Evolutionary conservation across 768 basidiomycete genomes (phyloP).

Genomic region (Boletus rufocinnamomeus): DNA sequence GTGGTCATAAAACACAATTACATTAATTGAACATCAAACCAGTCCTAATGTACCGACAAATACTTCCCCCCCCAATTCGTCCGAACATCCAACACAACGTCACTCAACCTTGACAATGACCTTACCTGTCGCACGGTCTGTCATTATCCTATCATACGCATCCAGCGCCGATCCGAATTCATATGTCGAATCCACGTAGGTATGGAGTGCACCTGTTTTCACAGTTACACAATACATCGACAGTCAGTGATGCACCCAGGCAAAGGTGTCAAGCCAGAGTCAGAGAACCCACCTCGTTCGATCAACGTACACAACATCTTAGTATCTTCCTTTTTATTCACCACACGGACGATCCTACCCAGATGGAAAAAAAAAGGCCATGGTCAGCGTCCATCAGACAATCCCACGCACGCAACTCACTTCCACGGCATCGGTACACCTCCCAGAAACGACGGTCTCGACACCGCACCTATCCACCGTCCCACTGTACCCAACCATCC

Average conservation of each 20-base stretch:
- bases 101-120: constrained; percentile 56
- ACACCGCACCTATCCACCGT: neutral
- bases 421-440: constrained; percentile 49
- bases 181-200: constrained; percentile 58
- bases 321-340: constrained; percentile 39
- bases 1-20: neutral
- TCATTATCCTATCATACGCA: constrained; percentile 65
- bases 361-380: constrained; percentile 29
- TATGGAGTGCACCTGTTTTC: constrained; percentile 38
- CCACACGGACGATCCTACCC: constrained; percentile 31
- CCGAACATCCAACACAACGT: neutral
- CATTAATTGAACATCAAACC: neutral
- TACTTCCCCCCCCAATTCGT: neutral
- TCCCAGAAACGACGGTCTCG: constrained; percentile 52
- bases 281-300: constrained; percentile 40
- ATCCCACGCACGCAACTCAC: no score
- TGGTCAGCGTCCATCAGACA: no score
- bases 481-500: constrained; percentile 14
- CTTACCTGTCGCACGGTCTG: constrained; percentile 63
- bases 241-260: constrained; percentile 1
- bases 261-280: neutral
- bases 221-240: no score
- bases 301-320: constrained; percentile 39
- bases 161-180: constrained; percentile 55
- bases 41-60: neutral